Percentiles rank a stretch among this genome's conserved stretches.
phyloP scores from a whole-genome alignment of 768 basidiomycete genomes.

The Gyrodon lividus region DNA sequence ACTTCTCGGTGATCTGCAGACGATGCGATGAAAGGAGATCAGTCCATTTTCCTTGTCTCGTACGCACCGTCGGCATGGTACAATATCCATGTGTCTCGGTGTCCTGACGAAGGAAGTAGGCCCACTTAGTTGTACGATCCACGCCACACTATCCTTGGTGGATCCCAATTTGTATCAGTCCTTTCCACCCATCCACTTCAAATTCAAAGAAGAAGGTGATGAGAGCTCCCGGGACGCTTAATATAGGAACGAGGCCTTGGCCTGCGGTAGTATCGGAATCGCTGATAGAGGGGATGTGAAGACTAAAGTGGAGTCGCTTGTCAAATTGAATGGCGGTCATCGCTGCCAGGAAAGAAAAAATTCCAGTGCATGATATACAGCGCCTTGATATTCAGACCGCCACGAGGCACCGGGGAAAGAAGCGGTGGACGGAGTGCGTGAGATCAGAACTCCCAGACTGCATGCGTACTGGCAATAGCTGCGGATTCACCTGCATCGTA shows the following conservation, averaged over 20 bases:
- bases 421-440: conserved; percentile 2
- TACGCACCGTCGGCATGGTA: background rate
- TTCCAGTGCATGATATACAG: background rate
- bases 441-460: conserved; percentile 1
- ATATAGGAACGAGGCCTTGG: background rate
- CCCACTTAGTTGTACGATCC: too few species aligned
- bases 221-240: background rate
- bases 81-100: background rate
- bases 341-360: background rate
- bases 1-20: background rate
- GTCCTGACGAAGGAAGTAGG: background rate
- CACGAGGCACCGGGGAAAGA: conserved; percentile 11
- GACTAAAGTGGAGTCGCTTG: background rate
- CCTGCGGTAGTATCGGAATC: background rate
- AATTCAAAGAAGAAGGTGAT: background rate
- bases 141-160: too few species aligned
- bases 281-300: background rate
- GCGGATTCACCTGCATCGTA: background rate
- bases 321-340: background rate
- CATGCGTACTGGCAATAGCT: background rate
- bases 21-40: background rate
- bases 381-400: background rate
- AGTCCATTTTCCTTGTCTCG: background rate
- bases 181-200: too few species aligned
- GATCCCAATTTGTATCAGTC: too few species aligned